Base-by-base conservation (phyloP, 352 stramenopile genomes). In the Achlya hypogyna region DNA sequence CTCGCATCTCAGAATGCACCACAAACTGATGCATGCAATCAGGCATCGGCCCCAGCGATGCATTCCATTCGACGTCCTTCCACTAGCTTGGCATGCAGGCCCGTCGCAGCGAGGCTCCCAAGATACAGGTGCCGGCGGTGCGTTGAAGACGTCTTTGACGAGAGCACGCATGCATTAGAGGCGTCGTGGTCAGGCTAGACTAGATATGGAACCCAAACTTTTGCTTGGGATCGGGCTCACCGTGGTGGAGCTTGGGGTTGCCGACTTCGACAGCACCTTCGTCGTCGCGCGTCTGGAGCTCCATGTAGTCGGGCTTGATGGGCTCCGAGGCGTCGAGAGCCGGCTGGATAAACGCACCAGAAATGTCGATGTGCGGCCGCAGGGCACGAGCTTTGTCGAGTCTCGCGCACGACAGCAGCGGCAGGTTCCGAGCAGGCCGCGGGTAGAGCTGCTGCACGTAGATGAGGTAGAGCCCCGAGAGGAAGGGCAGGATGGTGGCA, bases 361-460 rank as follows among this genome's bases (percentile, higher is more conserved):
- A 53, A 78, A 73, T 23, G 74, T 75, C 51, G 42, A 85, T 75
- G 23, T 85, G 72, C 35, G 78, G 67, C 65, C 91, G 78, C 6
- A 71, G 75, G 0, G 71, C 69, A 59, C 85, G 79, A 28, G 75
- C 74, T 34, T 77, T 77, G 75, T 93, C 85, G 28, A 89, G 64
- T 28, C 86, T 76, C 49, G 90, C 82, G 31, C 82, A 89, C 69
- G 90, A 77, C 62, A 89, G 80, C 38, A 93, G 69, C 38, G 85
- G 85, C 54, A 93, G 70, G 62, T 91, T 86, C 23, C 77, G 25
- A 4, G 85, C 81, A 25, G 84, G 77, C 25, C 82, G 78, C 27
- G 82, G 83, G 66, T 89, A 93, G 22, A 83, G 77, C 14, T 75
- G 77, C 62, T 72, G 75, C 56, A 90, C 74, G 53, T 91, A 90